Evolutionary conservation across 1,139 yeast species (phyloP), one percentile per base, ranked within the genome.

Genomic region (Yamadazyma epiphylla): DNA sequence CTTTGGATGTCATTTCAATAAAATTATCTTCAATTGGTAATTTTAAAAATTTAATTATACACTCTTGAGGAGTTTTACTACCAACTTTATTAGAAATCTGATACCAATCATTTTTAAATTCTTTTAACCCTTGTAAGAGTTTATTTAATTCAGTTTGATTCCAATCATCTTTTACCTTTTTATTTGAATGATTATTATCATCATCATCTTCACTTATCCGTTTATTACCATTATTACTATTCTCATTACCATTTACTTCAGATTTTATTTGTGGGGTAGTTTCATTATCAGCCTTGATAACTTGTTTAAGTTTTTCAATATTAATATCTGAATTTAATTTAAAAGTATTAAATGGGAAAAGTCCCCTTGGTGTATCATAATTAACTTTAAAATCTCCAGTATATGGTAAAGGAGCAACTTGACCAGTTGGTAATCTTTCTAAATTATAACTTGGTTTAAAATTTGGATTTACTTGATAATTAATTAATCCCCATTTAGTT

Each of bases 401-500:
- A 42, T 66, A 76, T 8, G 88, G 89, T 33, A 68, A 58, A 4
- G 71, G 71, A 19, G 64, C 70, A 48, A 56, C 63, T 23, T 53
- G 55, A 2, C 73, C 74, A 43, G 65, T 64, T 13, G 70, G 68
- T 30, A 64, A 43, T 29, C 85, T 85, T 42, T 80, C 87, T 20
- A 80, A 66, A 2, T 71, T 69, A 34, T 76, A 73, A 26, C 77
- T 76, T 2, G 89, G 87, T 43, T 77, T 71, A 38, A 76, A 61
- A 39, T 74, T 80, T 2, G 89, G 84, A 42, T 74, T 70, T 1
- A 81, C 96, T 58, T 91, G 98, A 53, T 94, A 94, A 56, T 94
- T 94, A 34, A 94, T 87, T 36, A 94, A 66, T 0, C 99, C 99
- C 99, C 99, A 94, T 55, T 84, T 86, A 51, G 79, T 89, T 41